Evolutionary conservation across 352 stramenopile genomes (phyloP).

Genomic region (Phytophthora cryptogea): DNA sequence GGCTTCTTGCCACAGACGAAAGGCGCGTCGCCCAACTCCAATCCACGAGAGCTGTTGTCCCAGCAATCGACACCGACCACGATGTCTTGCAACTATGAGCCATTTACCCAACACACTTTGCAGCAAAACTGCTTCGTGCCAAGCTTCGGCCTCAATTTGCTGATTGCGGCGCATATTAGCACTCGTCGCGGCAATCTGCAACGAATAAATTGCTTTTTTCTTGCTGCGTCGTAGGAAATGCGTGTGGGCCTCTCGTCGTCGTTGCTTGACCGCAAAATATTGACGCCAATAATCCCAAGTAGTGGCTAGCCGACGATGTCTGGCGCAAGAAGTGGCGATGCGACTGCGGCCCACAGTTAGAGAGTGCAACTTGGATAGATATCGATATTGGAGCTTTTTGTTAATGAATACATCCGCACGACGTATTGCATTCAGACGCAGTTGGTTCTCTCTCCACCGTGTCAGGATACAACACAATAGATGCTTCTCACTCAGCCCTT

Average conservation of each 20-base stretch:
- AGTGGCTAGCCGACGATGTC: slow-evolving; percentile 5
- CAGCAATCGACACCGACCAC: slow-evolving; percentile 8
- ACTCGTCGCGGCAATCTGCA: slow-evolving; percentile 4
- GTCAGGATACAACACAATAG: slow-evolving; percentile 2
- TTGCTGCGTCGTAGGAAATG: slow-evolving; percentile 19
- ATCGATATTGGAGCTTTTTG: slow-evolving; percentile 5
- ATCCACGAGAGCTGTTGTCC: slow-evolving; percentile 16
- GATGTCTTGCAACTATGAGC: slow-evolving; percentile 7
- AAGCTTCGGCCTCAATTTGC: slow-evolving; percentile 27
- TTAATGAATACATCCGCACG: slow-evolving; percentile 11
- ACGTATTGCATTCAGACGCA: slow-evolving; percentile 1
- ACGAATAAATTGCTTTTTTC: slow-evolving; percentile 17
- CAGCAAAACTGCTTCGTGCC: slow-evolving; percentile 27
- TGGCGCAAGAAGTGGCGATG: slow-evolving; percentile 10
- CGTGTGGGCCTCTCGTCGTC: slow-evolving; percentile 12
- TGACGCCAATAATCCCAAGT: slow-evolving; percentile 14
- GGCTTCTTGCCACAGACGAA: slow-evolving; percentile 19
- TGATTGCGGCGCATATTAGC: slow-evolving; percentile 10
- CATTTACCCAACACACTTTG: slow-evolving; percentile 20
- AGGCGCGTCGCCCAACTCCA: slow-evolving; percentile 16
- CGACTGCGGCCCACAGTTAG: slow-evolving; percentile 14
- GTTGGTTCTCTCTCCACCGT: slow-evolving; percentile 23
- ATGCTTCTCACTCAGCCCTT: slow-evolving; percentile 5
- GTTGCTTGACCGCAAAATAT: slow-evolving; percentile 7
- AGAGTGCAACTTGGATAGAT: slow-evolving; percentile 8